Percentiles rank a stretch among this genome's conserved stretches.
Conservation (phyloP, 2,329 filamentous ascomycete genomes). For the Didymella arachidicola region DNA sequence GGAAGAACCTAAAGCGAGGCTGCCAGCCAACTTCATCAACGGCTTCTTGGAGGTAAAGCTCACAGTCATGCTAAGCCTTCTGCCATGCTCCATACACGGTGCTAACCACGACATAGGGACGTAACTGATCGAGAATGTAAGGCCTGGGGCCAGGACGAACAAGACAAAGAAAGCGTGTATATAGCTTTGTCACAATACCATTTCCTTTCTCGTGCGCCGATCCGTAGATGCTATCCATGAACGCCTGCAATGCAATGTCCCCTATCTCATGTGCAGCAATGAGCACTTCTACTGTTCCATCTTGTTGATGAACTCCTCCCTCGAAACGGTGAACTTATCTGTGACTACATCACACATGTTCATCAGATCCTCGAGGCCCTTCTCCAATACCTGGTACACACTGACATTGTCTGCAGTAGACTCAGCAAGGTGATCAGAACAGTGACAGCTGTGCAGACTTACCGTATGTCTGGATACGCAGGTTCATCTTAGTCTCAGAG, state of each 20-base stretch:
- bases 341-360: conserved; percentile 91
- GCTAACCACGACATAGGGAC: conserved; percentile 41
- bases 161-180: conserved; percentile 39
- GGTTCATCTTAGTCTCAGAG: conserved; percentile 94
- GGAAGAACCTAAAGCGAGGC: conserved; percentile 74
- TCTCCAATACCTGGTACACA: conserved; percentile 85
- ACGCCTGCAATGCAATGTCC: conserved; percentile 45
- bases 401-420: conserved; percentile 71
- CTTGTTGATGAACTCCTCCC: conserved; percentile 65
- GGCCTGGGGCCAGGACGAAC: conserved; percentile 14
- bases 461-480: conserved; percentile 98
- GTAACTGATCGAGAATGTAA: conserved; percentile 42
- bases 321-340: conserved; percentile 81
- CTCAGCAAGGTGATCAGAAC: conserved; percentile 9
- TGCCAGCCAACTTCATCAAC: conserved; percentile 90
- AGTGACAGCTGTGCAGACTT: conserved; percentile 25
- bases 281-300: conserved; percentile 34
- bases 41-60: conserved; percentile 88
- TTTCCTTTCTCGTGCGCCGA: conserved; percentile 44
- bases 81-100: background rate
- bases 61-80: background rate
- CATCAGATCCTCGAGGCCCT: conserved; percentile 87
- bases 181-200: conserved; percentile 48
- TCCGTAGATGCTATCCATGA: conserved; percentile 31
- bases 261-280: background rate